Base-by-base conservation (phyloP, 192 early-diverging fungal species). In the Linnemannia elongata region DNA sequence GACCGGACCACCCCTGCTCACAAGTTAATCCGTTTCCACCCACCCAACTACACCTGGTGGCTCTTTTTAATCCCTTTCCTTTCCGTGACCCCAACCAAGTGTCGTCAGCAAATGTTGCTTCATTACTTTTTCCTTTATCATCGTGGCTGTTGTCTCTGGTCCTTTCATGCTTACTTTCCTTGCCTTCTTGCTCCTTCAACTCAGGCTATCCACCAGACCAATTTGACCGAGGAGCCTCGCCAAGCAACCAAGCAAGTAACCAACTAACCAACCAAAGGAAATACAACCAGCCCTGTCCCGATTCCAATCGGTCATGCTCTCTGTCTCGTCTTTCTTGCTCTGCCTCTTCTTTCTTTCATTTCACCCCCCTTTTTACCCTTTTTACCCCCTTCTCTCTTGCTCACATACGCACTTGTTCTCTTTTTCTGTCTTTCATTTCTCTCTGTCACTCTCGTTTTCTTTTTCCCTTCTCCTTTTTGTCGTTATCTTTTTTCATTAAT, bases 381-480 rank as follows among this genome's bases (percentile, higher is more conserved):
- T 52, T 22, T 22, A 52, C 49, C 49, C 47, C 49, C 49, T 22
- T 52, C 20, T 52, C 49, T 52, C 18, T 20, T 22, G 20, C 5
- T 15, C 49, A 52, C 15, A 52, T 6, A 52, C 20, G 20, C 69
- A 70, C 70, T n/a, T 33, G 35, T 39, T 22, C 38, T 0, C 69
- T 70, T 70, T 33, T 15, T 13, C 9, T 22, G 39, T 27, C n/a
- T 41, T 35, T 33, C 69, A 70, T 36, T 27, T 70, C 24, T 41
- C 38, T 42, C 38, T 12, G 4, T n/a, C 35, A n/a, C n/a, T 42
- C 38, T 41, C 70, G 2, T 72, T 41, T 41, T 41, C 22, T n/a
- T 72, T 42, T 38, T 72, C 70, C 70, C 39, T 42, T 27, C 70
- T 41, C 41, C 41, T 41, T 72, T 72, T 72, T 72, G 24, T 72